phyloP scores from a whole-genome alignment of 768 basidiomycete genomes.

The Scleroderma citrinum region DNA sequence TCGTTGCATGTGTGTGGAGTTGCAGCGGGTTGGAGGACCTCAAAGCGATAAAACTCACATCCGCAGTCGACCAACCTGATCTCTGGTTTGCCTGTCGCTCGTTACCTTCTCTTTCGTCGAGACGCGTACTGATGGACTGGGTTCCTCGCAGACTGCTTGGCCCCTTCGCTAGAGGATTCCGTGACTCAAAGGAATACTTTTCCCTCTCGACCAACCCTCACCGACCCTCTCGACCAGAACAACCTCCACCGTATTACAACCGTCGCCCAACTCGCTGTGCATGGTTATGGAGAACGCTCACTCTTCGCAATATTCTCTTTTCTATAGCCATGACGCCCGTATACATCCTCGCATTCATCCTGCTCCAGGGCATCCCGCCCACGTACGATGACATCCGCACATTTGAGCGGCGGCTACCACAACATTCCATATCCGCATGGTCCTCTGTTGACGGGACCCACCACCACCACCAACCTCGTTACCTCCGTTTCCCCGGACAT shows the following conservation, averaged over 20 bases:
- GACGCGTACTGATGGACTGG: constrained; percentile 4
- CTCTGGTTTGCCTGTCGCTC: too few species aligned
- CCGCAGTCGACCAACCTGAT: too few species aligned
- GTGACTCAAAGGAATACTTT: constrained; percentile 8
- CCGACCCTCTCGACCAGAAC: neutral
- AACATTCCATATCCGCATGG: constrained; percentile 27
- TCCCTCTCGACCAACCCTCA: constrained; percentile 9
- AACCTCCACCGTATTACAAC: neutral
- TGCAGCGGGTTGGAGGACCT: too few species aligned
- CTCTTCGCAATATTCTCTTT: constrained; percentile 25
- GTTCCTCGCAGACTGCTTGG: constrained; percentile 1
- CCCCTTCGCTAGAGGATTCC: too few species aligned
- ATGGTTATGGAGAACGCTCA: constrained; percentile 10
- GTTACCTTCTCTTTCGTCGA: neutral
- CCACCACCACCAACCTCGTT: constrained; percentile 20
- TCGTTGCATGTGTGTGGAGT: too few species aligned
- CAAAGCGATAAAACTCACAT: too few species aligned
- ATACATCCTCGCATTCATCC: constrained; percentile 24
- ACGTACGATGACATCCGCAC: constrained; percentile 31
- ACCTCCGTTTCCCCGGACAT: constrained; percentile 48
- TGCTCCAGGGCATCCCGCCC: constrained; percentile 35
- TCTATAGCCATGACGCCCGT: constrained; percentile 16
- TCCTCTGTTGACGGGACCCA: neutral
- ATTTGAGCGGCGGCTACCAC: constrained; percentile 34
- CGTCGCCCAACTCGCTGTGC: constrained; percentile 9